Evolutionary conservation across 768 basidiomycete species (phyloP).

Genomic region (Paxillus involutus): DNA sequence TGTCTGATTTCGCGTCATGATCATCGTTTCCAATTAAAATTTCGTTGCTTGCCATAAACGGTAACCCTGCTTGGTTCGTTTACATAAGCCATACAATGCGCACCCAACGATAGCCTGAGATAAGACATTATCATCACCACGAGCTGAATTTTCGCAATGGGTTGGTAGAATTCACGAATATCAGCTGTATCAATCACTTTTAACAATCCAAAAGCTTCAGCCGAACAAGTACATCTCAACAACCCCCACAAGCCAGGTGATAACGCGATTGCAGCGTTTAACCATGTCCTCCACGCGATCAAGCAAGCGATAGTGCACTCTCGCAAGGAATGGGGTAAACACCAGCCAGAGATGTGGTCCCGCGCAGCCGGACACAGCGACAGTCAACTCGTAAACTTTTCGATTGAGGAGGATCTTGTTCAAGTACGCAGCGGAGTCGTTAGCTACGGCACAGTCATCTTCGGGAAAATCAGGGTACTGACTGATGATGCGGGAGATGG

Average conservation of each 20-base stretch:
- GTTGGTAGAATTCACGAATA: constrained; percentile 15
- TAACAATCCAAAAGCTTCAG: constrained; percentile 45
- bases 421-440: constrained; percentile 53
- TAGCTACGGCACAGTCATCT: constrained; percentile 68
- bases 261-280: constrained; percentile 69
- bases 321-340: constrained; percentile 68
- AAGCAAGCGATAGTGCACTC: constrained; percentile 67
- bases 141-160: constrained; percentile 16
- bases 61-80: background rate
- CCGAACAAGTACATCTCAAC: constrained; percentile 57
- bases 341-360: constrained; percentile 61
- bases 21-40: too few relatives aligned
- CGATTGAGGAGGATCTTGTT: constrained; percentile 43
- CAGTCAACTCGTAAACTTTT: constrained; percentile 50
- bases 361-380: constrained; percentile 55
- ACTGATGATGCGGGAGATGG: constrained; percentile 61
- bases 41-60: too few relatives aligned
- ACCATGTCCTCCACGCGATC: constrained; percentile 50
- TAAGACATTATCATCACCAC: constrained; percentile 12
- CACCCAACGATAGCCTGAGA: background rate
- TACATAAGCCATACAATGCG: background rate
- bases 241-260: constrained; percentile 56
- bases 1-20: too few relatives aligned
- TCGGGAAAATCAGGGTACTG: constrained; percentile 77
- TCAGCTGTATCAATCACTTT: constrained; percentile 7